phyloP scores from a whole-genome alignment of 306 rosid species.

The Rubus parviflorus region DNA sequence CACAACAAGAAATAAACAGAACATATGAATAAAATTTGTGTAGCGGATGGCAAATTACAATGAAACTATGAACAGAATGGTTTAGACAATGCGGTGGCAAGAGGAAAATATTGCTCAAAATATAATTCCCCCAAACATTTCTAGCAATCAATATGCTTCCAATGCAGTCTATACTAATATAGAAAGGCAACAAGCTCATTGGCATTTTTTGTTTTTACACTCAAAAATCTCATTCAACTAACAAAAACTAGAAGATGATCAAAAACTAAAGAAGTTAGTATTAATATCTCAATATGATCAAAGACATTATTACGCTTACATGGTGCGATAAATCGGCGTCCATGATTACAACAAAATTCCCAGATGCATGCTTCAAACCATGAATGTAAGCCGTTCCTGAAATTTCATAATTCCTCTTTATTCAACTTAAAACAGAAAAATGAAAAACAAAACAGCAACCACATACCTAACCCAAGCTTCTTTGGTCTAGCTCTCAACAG shows the following conservation, averaged over 20 bases:
- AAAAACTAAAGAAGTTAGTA: too few species aligned
- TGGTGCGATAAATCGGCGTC: constrained; percentile 96
- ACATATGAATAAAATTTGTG: constrained; percentile 16
- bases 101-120: background rate
- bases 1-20: constrained; percentile 30
- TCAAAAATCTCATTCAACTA: too few species aligned
- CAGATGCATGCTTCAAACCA: constrained; percentile 93
- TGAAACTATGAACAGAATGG: too few species aligned
- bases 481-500: constrained; percentile 81
- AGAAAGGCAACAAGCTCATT: background rate
- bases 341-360: constrained; percentile 92
- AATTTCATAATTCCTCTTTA: constrained; percentile 36
- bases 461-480: constrained; percentile 90
- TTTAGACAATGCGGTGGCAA: too few species aligned
- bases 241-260: too few species aligned
- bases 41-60: too few species aligned
- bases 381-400: constrained; percentile 94
- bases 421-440: background rate
- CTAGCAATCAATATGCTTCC: background rate
- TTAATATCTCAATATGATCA: too few species aligned
- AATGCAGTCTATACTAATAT: background rate
- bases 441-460: background rate
- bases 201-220: too few species aligned
- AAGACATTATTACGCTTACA: constrained; percentile 24
- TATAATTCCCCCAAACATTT: background rate